Evolutionary conservation across 176 grass and related monocot genomes (phyloP).

Genomic region (Hordeum vulgare): DNA sequence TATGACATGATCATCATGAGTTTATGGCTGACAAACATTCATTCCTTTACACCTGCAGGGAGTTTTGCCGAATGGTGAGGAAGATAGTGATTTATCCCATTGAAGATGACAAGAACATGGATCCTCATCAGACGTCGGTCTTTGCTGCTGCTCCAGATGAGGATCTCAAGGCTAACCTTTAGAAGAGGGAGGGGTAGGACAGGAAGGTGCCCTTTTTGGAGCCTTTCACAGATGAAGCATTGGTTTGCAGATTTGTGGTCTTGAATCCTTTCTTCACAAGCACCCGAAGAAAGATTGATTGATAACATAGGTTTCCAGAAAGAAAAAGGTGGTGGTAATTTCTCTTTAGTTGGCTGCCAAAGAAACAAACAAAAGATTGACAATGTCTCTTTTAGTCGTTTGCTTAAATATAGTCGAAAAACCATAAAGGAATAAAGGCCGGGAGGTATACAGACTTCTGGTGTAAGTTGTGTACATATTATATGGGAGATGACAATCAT

Average conservation of each 20-base stretch:
- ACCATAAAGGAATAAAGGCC: conserved; percentile 26
- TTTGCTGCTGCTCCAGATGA: neutral
- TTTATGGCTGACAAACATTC: neutral
- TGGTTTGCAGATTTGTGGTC: conserved; percentile 25
- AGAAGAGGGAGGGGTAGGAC: neutral
- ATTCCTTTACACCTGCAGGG: conserved; percentile 23
- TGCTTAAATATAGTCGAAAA: conserved; percentile 14
- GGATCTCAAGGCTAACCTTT: conserved; percentile 14
- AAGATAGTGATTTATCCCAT: conserved; percentile 56
- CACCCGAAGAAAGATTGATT: conserved; percentile 31
- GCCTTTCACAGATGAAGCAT: conserved; percentile 19
- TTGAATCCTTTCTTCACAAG: conserved; percentile 31
- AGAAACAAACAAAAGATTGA: neutral
- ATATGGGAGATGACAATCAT: conserved; percentile 21
- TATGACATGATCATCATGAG: neutral
- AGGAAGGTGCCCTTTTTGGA: conserved; percentile 30
- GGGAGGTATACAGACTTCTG: conserved; percentile 16
- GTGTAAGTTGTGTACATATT: conserved; percentile 41
- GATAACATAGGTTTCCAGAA: conserved; percentile 45
- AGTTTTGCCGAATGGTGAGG: conserved; percentile 49
- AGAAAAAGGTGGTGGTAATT: conserved; percentile 5
- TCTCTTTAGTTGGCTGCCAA: conserved; percentile 21
- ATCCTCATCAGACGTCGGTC: neutral
- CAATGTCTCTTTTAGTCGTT: conserved; percentile 11
- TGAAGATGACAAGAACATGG: conserved; percentile 30